Evolutionary conservation across 345 rosid species (phyloP).

Genomic region (Iberis pinnata): DNA sequence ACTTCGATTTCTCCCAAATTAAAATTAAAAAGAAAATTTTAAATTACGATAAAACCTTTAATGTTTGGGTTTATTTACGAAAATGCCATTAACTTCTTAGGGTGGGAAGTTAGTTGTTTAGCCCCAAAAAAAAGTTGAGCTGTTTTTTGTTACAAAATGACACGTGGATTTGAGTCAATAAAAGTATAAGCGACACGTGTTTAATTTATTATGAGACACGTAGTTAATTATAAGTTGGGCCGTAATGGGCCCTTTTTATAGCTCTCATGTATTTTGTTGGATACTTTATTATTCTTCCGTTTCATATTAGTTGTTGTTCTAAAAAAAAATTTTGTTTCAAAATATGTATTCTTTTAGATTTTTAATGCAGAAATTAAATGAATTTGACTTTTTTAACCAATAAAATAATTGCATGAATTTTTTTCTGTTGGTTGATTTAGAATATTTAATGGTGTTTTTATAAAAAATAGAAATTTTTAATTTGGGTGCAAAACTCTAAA

Average conservation of each 20-base stretch:
- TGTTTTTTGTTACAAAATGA: conserved; percentile 15
- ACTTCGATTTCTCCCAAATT: conserved; percentile 22
- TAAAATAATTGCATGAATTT: too few relatives aligned
- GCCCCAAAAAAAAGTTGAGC: conserved; percentile 2
- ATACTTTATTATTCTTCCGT: too few relatives aligned
- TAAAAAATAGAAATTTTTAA: too few relatives aligned
- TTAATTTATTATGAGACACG: conserved; percentile 9
- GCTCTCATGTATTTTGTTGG: too few relatives aligned
- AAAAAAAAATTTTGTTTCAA: too few relatives aligned
- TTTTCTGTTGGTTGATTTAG: too few relatives aligned
- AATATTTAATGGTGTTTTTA: too few relatives aligned
- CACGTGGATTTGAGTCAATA: conserved; percentile 33
- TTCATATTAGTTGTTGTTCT: too few relatives aligned
- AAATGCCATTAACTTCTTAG: background rate
- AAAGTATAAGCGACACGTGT: conserved; percentile 27
- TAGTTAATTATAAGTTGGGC: conserved; percentile 40
- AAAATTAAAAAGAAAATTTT: conserved; percentile 21
- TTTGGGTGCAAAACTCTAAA: too few relatives aligned
- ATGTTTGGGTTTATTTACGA: conserved; percentile 12
- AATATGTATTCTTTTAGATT: too few relatives aligned
- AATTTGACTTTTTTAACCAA: too few relatives aligned
- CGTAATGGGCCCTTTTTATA: conserved; percentile 17
- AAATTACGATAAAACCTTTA: conserved; percentile 25
- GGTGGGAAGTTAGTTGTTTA: conserved; percentile 14
- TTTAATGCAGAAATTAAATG: too few relatives aligned